Evolutionary conservation across 345 rosid species (phyloP).

Genomic region (Eutrema heterophyllum): DNA sequence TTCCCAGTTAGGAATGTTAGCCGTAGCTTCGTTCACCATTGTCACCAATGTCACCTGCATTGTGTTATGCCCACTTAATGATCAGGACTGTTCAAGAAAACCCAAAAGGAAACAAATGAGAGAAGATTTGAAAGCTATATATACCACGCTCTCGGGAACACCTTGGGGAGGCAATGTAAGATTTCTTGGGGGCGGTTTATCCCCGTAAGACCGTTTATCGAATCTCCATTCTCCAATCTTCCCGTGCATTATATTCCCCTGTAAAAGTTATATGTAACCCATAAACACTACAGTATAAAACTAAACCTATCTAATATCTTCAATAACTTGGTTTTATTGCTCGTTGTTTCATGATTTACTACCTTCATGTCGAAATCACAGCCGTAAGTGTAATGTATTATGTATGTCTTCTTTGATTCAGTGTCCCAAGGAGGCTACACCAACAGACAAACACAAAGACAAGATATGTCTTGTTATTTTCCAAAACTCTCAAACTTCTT

Average conservation of each 20-base stretch:
- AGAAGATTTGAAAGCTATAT: background rate
- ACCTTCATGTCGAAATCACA: conserved; percentile 94
- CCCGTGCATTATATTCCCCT: conserved; percentile 71
- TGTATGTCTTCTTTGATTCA: conserved; percentile 62
- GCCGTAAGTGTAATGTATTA: conserved; percentile 95
- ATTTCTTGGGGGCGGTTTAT: conserved; percentile 62
- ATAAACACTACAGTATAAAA: background rate
- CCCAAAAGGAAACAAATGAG: background rate
- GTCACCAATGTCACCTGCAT: conserved; percentile 85
- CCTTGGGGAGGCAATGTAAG: conserved; percentile 91
- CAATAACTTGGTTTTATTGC: background rate
- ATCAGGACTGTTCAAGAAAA: background rate
- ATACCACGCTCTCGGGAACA: conserved; percentile 92
- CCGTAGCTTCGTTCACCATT: conserved; percentile 91
- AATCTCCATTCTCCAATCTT: conserved; percentile 98
- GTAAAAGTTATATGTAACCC: background rate
- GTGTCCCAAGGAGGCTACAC: conserved; percentile 98
- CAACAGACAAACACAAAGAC: conserved; percentile 11
- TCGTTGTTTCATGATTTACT: background rate
- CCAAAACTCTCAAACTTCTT: background rate
- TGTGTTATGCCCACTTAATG: background rate
- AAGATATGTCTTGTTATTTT: conserved; percentile 2
- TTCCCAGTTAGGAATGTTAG: conserved; percentile 82
- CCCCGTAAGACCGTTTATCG: conserved; percentile 78
- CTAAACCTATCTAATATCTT: background rate